These are phyloP conservation scores for Fusarium pseudograminearum DNA, from an alignment of 2,329 filamentous ascomycete genomes.

Conservation along the genomic window DNA sequence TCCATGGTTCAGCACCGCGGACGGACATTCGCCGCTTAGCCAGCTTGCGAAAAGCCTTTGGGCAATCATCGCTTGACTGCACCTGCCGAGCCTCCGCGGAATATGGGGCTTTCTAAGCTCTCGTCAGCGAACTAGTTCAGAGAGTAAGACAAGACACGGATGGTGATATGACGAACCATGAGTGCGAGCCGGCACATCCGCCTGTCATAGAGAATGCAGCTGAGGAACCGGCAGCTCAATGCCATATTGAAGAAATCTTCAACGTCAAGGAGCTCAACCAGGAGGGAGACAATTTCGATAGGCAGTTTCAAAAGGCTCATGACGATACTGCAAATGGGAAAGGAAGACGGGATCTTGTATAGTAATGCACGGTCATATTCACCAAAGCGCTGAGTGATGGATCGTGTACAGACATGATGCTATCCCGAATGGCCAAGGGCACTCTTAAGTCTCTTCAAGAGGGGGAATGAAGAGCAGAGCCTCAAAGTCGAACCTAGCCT, in stretches of 20 bases:
- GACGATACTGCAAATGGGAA: constrained; percentile 49
- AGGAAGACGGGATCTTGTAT: background rate
- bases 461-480: constrained; percentile 21
- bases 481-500: constrained; percentile 9
- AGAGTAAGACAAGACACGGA: constrained; percentile 4
- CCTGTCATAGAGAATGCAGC: constrained; percentile 63
- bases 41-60: constrained; percentile 62
- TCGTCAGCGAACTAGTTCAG: constrained; percentile 34
- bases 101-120: constrained; percentile 37
- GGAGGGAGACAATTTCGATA: constrained; percentile 72
- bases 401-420: constrained; percentile 3
- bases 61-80: constrained; percentile 35
- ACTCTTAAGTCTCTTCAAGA: constrained; percentile 13
- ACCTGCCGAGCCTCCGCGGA: constrained; percentile 43
- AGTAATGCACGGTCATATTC: constrained; percentile 18
- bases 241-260: constrained; percentile 70
- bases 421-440: constrained; percentile 19
- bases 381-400: constrained; percentile 8
- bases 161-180: constrained; percentile 60
- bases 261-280: constrained; percentile 66
- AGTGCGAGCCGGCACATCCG: constrained; percentile 69
- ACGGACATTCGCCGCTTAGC: constrained; percentile 72
- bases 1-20: constrained; percentile 71
- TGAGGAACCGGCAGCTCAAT: constrained; percentile 63
- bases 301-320: constrained; percentile 61